phyloP scores from a whole-genome alignment of 1,139 yeast species.

The Meyerozyma sp. region DNA sequence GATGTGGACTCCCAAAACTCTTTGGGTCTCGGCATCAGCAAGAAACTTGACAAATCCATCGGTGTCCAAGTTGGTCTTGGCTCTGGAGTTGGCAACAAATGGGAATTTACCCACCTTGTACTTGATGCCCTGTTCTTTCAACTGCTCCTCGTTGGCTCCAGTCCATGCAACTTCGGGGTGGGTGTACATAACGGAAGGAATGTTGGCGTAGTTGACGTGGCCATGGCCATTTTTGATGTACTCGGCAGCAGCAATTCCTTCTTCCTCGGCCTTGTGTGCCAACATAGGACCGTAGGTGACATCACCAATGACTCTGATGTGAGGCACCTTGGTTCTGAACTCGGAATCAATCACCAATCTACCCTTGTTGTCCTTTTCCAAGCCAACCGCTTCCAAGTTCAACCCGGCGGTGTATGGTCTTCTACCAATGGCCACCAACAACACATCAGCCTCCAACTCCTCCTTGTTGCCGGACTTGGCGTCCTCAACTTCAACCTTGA shows the following conservation, averaged over 20 bases:
- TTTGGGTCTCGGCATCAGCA: conserved; percentile 95
- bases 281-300: conserved; percentile 98
- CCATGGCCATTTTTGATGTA: conserved; percentile 91
- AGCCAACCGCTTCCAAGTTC: conserved; percentile 80
- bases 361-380: conserved; percentile 88
- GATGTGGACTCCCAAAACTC: conserved; percentile 94
- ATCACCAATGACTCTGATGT: conserved; percentile 97
- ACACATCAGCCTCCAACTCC: conserved; percentile 80
- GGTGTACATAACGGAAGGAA: conserved; percentile 97
- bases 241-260: conserved; percentile 98
- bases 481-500: conserved; percentile 83
- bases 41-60: conserved; percentile 96
- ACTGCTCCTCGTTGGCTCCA: conserved; percentile 93
- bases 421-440: conserved; percentile 97
- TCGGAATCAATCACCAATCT: conserved; percentile 92
- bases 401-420: conserved; percentile 94
- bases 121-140: conserved; percentile 87
- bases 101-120: conserved; percentile 98
- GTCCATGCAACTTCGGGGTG: conserved; percentile 99
- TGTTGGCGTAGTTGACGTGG: conserved; percentile 95
- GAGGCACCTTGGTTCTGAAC: conserved; percentile 86
- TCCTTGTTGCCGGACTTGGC: conserved; percentile 82
- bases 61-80: conserved; percentile 94
- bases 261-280: conserved; percentile 99
- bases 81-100: conserved; percentile 98